phyloP scores from a whole-genome alignment of 2,329 filamentous ascomycete genomes.

The Lachnellula suecica region DNA sequence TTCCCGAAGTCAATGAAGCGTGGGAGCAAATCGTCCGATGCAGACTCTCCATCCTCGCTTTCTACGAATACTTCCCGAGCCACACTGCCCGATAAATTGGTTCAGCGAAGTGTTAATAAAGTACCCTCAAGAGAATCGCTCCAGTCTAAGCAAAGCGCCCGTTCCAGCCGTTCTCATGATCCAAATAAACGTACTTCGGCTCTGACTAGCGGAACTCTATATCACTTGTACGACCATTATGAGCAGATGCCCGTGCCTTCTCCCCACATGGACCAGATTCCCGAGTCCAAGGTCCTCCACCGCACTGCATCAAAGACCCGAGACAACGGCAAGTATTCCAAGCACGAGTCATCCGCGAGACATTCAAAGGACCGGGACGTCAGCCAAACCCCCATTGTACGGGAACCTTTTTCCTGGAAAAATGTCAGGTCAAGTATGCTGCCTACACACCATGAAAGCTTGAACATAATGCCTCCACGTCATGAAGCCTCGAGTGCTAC shows the following conservation, averaged over 20 bases:
- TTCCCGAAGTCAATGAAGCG: constrained; percentile 27
- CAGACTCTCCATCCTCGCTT: constrained; percentile 19
- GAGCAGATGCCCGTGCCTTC: constrained; percentile 21
- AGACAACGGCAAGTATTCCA: background rate
- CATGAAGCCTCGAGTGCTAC: constrained; percentile 26
- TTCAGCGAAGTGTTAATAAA: constrained; percentile 23
- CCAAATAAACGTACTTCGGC: constrained; percentile 8
- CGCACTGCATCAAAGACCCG: background rate
- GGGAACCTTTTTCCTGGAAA: constrained; percentile 28
- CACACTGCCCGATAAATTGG: constrained; percentile 6
- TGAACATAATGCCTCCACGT: constrained; percentile 15
- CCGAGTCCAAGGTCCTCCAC: constrained; percentile 24
- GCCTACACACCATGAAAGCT: too few species aligned
- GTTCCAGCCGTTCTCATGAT: constrained; percentile 21
- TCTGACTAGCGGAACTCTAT: constrained; percentile 12
- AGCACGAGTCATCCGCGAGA: constrained; percentile 1
- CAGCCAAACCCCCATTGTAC: constrained; percentile 5
- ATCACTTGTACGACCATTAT: constrained; percentile 28
- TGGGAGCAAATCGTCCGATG: constrained; percentile 12
- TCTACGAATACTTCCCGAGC: constrained; percentile 16
- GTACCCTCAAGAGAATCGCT: constrained; percentile 28
- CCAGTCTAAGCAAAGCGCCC: constrained; percentile 23
- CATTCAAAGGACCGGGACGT: background rate
- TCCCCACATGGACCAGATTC: constrained; percentile 25
- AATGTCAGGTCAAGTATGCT: constrained; percentile 25